A percentile compares a stretch with the other conserved stretches of the same genome.
These are phyloP conservation scores for Mrakia gelida DNA, from an alignment of 768 basidiomycete species.

Conservation along the genomic window DNA sequence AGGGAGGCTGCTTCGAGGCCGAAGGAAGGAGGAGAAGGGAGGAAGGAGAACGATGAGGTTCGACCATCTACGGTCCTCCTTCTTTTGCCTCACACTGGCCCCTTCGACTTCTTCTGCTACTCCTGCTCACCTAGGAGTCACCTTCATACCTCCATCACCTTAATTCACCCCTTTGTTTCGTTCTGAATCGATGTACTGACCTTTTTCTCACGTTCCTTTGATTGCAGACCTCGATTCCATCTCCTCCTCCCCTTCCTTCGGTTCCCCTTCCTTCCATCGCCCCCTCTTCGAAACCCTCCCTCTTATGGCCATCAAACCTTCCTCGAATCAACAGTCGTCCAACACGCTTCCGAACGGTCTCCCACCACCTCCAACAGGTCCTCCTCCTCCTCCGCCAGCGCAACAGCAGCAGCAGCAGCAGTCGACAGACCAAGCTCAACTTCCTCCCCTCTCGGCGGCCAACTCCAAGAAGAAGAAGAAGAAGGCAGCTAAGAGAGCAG, in stretches of 20 bases:
- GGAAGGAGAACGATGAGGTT: not conserved
- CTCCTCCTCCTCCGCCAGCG: not conserved
- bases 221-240: slow-evolving; percentile 12
- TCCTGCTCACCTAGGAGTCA: not conserved
- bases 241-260: slow-evolving; percentile 10
- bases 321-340: not conserved
- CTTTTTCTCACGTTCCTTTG: not conserved
- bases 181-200: not conserved
- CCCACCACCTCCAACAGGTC: slow-evolving; percentile 3
- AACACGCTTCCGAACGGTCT: slow-evolving; percentile 4
- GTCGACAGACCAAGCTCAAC: slow-evolving; percentile 27
- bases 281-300: not conserved
- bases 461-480: slow-evolving; percentile 26
- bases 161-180: not conserved
- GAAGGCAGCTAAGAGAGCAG: slow-evolving; percentile 22
- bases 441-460: slow-evolving; percentile 5
- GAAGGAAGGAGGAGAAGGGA: not conserved
- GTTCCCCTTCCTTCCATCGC: not conserved
- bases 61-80: not conserved
- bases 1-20: too few species aligned
- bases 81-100: not conserved
- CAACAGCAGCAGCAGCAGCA: slow-evolving; percentile 16
- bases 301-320: slow-evolving; percentile 16
- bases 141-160: not conserved
- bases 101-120: not conserved